These are phyloP conservation scores for Planoprotostelium fungivorum DNA, from an alignment of 78 protist species.

Conservation along the genomic window DNA sequence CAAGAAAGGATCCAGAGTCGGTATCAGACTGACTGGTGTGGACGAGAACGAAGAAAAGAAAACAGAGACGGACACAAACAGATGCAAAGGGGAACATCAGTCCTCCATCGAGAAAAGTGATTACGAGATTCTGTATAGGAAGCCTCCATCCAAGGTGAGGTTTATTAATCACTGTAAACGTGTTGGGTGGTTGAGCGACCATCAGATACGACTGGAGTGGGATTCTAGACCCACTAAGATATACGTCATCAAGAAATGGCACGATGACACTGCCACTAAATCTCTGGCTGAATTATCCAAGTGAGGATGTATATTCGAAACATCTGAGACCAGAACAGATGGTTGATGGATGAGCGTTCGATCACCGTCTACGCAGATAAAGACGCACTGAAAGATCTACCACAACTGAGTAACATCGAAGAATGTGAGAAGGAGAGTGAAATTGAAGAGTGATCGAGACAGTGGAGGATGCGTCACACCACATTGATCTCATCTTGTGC, in stretches of 20 bases:
- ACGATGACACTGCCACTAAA: slow-evolving; percentile 6
- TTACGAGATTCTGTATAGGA: background rate
- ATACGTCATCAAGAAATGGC: slow-evolving; percentile 34
- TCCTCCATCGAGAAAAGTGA: background rate
- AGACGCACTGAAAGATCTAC: slow-evolving; percentile 2
- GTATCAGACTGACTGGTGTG: background rate
- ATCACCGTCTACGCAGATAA: slow-evolving; percentile 11
- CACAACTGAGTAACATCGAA: background rate
- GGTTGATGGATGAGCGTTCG: slow-evolving; percentile 7
- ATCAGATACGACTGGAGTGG: slow-evolving; percentile 52
- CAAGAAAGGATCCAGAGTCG: background rate
- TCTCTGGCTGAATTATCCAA: background rate
- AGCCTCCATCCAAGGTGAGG: background rate
- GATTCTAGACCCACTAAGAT: slow-evolving; percentile 36
- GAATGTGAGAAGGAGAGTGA: background rate
- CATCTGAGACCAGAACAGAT: slow-evolving; percentile 9
- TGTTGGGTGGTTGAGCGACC: too few relatives aligned
- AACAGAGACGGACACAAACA: background rate
- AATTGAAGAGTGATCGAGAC: background rate
- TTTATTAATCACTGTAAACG: background rate
- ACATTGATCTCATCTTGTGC: slow-evolving; percentile 79
- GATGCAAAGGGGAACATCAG: background rate
- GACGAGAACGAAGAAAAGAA: background rate
- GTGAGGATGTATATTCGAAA: background rate
- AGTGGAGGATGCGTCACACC: slow-evolving; percentile 8